phyloP scores from a whole-genome alignment of 148 eudicot genomes.

The Arbutus unedo region DNA sequence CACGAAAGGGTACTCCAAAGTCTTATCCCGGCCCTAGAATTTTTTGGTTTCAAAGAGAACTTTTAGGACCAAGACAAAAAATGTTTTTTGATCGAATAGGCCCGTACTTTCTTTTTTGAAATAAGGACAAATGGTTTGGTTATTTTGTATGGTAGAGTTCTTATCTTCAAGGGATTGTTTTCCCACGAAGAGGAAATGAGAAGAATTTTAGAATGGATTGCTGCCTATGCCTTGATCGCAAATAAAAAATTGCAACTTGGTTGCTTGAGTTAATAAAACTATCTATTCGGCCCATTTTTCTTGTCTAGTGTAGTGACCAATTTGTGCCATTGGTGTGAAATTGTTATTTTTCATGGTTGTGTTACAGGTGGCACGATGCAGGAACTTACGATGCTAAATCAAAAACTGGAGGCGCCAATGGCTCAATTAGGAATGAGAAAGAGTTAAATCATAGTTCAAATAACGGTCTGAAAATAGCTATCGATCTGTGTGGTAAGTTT shows the following conservation, averaged over 20 bases:
- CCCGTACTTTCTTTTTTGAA: too few species aligned
- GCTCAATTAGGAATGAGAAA: slow-evolving; percentile 63
- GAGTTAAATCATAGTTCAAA: slow-evolving; percentile 64
- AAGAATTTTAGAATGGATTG: too few species aligned
- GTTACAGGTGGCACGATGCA: slow-evolving; percentile 85
- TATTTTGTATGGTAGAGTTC: too few species aligned
- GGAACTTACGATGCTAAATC: slow-evolving; percentile 80
- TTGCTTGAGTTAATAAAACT: neutral
- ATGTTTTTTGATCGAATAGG: too few species aligned
- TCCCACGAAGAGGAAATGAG: too few species aligned
- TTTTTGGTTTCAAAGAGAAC: too few species aligned
- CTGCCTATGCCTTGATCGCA: too few species aligned
- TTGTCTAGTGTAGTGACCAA: neutral
- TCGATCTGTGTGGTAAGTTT: slow-evolving; percentile 70
- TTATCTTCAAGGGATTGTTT: too few species aligned
- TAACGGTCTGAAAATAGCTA: slow-evolving; percentile 61
- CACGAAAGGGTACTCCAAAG: too few species aligned
- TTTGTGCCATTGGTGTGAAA: neutral
- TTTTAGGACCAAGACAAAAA: too few species aligned
- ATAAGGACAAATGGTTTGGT: too few species aligned
- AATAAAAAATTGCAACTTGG: neutral
- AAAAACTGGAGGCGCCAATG: slow-evolving; percentile 93
- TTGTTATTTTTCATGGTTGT: neutral
- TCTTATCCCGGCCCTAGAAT: too few species aligned
- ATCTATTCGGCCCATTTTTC: neutral